Evolutionary conservation across 345 rosid species (phyloP).

Genomic region (Salix caprea): DNA sequence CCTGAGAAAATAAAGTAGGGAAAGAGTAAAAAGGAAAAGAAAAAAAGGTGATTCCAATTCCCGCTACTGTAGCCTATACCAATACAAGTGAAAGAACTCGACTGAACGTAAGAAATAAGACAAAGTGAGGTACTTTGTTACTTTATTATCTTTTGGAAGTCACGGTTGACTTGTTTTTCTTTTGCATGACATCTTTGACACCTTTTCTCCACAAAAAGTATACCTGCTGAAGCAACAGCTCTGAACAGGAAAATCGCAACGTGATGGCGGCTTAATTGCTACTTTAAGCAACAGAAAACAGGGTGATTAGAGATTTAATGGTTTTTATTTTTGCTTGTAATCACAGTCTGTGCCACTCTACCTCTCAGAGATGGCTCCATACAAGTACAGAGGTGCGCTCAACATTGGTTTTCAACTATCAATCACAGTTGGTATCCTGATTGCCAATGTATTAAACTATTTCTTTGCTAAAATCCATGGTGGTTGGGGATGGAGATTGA

Average conservation of each 20-base stretch:
- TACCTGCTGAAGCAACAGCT: slow-evolving; percentile 17
- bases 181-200: slow-evolving; percentile 13
- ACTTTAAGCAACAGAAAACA: no score
- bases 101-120: not conserved
- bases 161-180: slow-evolving; percentile 2
- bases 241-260: slow-evolving; percentile 22
- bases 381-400: slow-evolving; percentile 83
- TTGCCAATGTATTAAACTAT: slow-evolving; percentile 75
- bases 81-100: not conserved
- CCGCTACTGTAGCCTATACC: no score
- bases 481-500: slow-evolving; percentile 93
- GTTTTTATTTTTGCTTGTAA: slow-evolving; percentile 1
- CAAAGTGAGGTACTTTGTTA: not conserved
- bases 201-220: not conserved
- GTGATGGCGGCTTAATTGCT: not conserved
- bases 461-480: slow-evolving; percentile 79
- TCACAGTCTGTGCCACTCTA: slow-evolving; percentile 92
- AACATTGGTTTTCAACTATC: slow-evolving; percentile 93
- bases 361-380: slow-evolving; percentile 97
- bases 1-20: slow-evolving; percentile 1
- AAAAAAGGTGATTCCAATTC: not conserved
- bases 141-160: not conserved
- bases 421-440: slow-evolving; percentile 78
- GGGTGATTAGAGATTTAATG: not conserved
- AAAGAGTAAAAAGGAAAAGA: not conserved